Evolutionary conservation across 2,329 filamentous ascomycete species (phyloP), one percentile per base, ranked within the genome.

Genomic region (Ustulina deusta): DNA sequence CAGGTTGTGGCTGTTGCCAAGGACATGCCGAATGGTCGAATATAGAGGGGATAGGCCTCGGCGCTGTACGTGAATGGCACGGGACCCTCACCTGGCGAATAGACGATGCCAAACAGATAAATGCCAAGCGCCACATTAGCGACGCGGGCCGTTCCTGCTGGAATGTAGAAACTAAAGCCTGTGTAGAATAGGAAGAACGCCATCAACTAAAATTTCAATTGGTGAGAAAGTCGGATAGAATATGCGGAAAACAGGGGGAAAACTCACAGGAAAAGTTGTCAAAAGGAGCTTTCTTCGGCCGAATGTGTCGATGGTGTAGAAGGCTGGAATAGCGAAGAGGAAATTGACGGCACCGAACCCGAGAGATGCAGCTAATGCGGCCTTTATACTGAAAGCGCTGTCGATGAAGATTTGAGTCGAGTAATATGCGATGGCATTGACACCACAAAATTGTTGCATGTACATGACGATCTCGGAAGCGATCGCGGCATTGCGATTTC

Each of bases 301-400:
- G 66, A 89, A 91, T 0, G 86, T 90, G 74, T 92, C 90, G 69
- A 91, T 91, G 6, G 88, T 90, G 75, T 87, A 89, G 54, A 91
- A 79, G 3, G 88, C 88, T 0, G 87, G 87, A 13, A 90, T 80
- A 0, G 89, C 88, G 69, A 90, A 90, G 40, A 91, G 75, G 80
- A 86, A 91, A 75, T 91, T 91, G 74, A 91, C 84, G 57, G 89
- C 80, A 1, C 89, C 89, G 57, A 87, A 90, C 0, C 89, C 89
- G 67, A 91, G 84, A 0, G 88, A 90, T 0, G 87, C 87, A 6
- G 84, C 79, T 1, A 91, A 81, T 0, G 89, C 87, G 5, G 78
- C 77, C 4, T 84, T 81, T 29, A 83, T 80, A 10, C 78, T 78
- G 63, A 89, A 86, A 0, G 85, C 82, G 2, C 85, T 86, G 0